Base-by-base conservation (phyloP, 441 rosid genomes). In the Mallotus japonicus region DNA sequence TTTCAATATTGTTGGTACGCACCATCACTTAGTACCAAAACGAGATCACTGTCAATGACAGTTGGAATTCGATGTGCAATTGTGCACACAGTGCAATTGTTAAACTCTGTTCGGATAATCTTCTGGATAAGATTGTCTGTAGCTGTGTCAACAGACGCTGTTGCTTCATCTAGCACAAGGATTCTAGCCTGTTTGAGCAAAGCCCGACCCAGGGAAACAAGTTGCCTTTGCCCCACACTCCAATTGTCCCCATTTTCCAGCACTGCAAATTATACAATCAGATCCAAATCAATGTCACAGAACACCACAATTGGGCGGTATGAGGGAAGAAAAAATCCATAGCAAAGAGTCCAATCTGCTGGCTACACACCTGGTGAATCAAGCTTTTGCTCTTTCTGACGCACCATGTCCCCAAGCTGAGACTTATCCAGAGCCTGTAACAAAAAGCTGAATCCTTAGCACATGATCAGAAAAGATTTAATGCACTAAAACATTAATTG, bases 151-250 rank as follows among this genome's bases (percentile, higher is more conserved):
- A 96, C 99, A 11, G 99, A 96, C 72, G 99, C 97, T 34, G 99
- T 96, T 51, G 99, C 99, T 85, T 96, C 99, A 79, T 96, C 99
- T 55, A 96, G 94, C 69, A 96, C 99, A 60, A 96, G 87, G 83
- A 96, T 93, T 82, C 87, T 90, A 4, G 98, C 97, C 80, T 92
- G 97, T 81, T 93, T 90, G n/a, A 96, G 93, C 79, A 96, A 86
- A 70, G 99, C 97, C 67, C 99, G 83, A 16, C 99, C 99, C 8
- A 96, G 84, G 50, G 99, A 85, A 79, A 96, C 95, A 61, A 96
- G 93, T 79, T 96, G 99, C 65, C 98, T 83, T 76, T 96, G 98
- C 67, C 99, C 99, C 76, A 96, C 97, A 77, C 99, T 96, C 99
- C 99, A 96, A 86, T 96, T 96, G 76, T 96, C 99, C 82, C 99